Base-by-base conservation (phyloP, 2,329 filamentous ascomycete species). In the Aspergillus pseudotamarii region DNA sequence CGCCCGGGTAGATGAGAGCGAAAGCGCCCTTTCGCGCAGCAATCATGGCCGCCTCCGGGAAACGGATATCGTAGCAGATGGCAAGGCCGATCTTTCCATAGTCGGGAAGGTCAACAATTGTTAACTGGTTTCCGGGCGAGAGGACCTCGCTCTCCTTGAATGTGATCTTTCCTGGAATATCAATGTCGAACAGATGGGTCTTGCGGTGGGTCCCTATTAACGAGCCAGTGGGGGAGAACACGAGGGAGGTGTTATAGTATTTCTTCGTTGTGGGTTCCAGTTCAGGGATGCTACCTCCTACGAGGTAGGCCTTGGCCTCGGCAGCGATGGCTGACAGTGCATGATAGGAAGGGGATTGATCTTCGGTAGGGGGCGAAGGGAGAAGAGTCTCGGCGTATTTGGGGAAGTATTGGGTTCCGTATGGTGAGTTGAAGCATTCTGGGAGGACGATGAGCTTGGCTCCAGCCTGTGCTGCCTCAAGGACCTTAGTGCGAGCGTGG, bases 361-460 rank as follows among this genome's bases (percentile, higher is more conserved):
- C 85, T 64, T 82, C 76, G 4, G 88, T 82, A 0, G 93, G 92
- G 32, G 93, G 92, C 3, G 88, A 90, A 0, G 93, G 92, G 1
- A 87, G 83, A n/a, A 98, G 88, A 1, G 88, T 90, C 80, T 99
- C 95, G 69, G 95, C 94, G 78, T 98, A 98, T 65, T 89, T 87
- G 59, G 94, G 90, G 81, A 99, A 99, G 84, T 90, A 94, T 74
- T 93, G 85, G 69, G 89, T 93, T 69, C 95, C 95, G 80, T 99
- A 99, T 10, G 95, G 95, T 48, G 92, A 96, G 83, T 99, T 99
- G 88, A 99, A 99, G 85, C 95, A 99, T 82, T 99, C 95, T 41
- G 95, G 95, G 21, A 99, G 87, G 38, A 98, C 93, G 68, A 98
- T 89, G 64, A 99, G 88, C 62, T 91, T 88, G 64, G 94, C 93